Conservation (phyloP, 1,284 basidiomycete genomes). For the Kalmanozyma brasiliensis region DNA sequence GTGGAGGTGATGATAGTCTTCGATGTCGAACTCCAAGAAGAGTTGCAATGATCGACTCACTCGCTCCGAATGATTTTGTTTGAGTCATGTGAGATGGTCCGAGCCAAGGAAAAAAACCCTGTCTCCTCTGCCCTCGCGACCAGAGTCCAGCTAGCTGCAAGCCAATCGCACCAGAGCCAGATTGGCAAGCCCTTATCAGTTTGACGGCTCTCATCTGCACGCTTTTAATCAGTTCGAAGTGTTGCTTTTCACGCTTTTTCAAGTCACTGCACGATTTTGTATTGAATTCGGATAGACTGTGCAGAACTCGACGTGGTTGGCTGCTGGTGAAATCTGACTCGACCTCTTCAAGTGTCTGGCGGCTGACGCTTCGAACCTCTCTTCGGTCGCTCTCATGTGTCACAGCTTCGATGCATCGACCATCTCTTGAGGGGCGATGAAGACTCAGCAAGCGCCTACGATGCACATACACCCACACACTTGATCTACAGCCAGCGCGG, state of each 20-base stretch:
- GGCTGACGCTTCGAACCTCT: no score
- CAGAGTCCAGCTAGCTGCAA: not conserved
- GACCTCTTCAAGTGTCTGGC: no score
- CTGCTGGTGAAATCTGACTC: constrained; percentile 21
- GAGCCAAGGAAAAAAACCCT: constrained; percentile 6
- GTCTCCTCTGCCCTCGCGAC: constrained; percentile 10
- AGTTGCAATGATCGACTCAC: not conserved
- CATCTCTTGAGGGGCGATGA: no score
- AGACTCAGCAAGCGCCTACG: no score
- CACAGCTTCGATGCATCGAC: no score
- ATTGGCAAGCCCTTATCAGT: constrained; percentile 23
- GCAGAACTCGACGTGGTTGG: no score
- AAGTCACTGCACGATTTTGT: no score
- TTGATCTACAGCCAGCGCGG: not conserved
- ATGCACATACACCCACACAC: no score
- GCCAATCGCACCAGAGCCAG: constrained; percentile 8
- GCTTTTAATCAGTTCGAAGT: not conserved
- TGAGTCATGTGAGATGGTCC: no score
- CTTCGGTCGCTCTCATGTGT: not conserved
- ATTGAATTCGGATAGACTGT: constrained; percentile 13
- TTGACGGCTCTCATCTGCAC: constrained; percentile 19
- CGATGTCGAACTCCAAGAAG: not conserved
- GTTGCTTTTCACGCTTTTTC: not conserved
- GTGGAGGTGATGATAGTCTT: not conserved
- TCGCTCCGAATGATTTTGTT: constrained; percentile 2